phyloP scores from a whole-genome alignment of 1,284 basidiomycete species.

The Leccinum pseudoinsigne region DNA sequence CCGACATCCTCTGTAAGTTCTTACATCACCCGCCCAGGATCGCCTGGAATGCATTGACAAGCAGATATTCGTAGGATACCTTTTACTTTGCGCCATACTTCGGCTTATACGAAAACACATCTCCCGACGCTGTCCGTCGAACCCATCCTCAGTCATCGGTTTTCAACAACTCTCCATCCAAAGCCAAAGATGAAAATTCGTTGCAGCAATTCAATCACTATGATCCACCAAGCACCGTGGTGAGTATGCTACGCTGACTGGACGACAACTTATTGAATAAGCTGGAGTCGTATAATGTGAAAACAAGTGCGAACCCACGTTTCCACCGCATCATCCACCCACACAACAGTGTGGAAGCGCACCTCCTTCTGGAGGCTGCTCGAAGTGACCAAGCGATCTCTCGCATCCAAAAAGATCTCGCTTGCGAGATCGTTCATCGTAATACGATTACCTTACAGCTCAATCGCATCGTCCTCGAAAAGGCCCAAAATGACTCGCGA shows the following conservation, averaged over 20 bases:
- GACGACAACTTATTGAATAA: neutral
- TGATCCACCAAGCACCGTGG: neutral
- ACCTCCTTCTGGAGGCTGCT: neutral
- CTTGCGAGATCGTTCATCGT: neutral
- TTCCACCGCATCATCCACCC: neutral
- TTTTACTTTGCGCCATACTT: neutral
- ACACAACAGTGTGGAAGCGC: neutral
- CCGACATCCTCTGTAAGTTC: neutral
- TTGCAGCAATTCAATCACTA: neutral
- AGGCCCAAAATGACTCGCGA: neutral
- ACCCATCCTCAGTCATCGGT: neutral
- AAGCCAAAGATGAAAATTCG: neutral
- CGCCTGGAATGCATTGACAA: neutral
- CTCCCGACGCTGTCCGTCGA: neutral
- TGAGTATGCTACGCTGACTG: neutral
- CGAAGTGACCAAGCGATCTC: neutral
- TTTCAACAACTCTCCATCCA: neutral
- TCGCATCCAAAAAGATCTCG: neutral
- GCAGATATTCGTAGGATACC: neutral
- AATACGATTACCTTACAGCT: neutral
- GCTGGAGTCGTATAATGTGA: neutral
- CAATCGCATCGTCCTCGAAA: neutral
- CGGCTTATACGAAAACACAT: neutral
- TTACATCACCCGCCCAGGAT: neutral
- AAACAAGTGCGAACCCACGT: neutral